Evolutionary conservation across 1,139 yeast species (phyloP), one percentile per base, ranked within the genome.

Genomic region (Candida glucosophila): DNA sequence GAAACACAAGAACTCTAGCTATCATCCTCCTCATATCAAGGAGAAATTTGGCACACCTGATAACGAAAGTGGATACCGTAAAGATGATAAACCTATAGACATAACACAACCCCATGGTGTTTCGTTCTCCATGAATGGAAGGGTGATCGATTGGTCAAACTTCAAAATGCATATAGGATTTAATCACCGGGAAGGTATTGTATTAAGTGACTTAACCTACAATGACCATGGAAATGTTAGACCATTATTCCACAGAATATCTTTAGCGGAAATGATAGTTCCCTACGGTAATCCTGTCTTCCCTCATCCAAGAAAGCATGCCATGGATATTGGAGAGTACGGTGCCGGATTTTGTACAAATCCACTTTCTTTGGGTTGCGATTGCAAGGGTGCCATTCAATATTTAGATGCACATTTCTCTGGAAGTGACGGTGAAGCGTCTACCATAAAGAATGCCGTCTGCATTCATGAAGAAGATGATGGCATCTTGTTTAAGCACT

Each of bases 381-480:
- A 80, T 52, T 80, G 92, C 58, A 78, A 79, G 50, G 92, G 90
- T 44, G 85, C 74, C 24, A 80, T 80, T 40, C 86, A 80, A 49
- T 80, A 80, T 56, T 50, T 80, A 55, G 88, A 79, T 52, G 88
- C 82, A 14, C 76, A 73, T 52, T 76, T 77, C 46, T 67, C 77
- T 24, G 74, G 72, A 50, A 69, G 72, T 48, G 52, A 59, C 8
- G 92, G 92, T 44, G 76, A 70, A 17, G 75, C 86, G 29, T 57
- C 75, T 37, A 75, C 85, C 18, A 67, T 78, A 34, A 77, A 75
- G 54, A 77, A 79, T 41, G 90, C 90, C 11, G 67, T 80, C 35
- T 80, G 92, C 55, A 78, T 80, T 43, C 92, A 80, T 49, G 92
- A 80, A 58, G 88, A 80, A 53, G 92, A 80, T 44, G 85, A 77